Percentiles rank a stretch among this genome's conserved stretches.
Conservation (phyloP, 495 filamentous ascomycete species). For the Penicillium herquei region DNA sequence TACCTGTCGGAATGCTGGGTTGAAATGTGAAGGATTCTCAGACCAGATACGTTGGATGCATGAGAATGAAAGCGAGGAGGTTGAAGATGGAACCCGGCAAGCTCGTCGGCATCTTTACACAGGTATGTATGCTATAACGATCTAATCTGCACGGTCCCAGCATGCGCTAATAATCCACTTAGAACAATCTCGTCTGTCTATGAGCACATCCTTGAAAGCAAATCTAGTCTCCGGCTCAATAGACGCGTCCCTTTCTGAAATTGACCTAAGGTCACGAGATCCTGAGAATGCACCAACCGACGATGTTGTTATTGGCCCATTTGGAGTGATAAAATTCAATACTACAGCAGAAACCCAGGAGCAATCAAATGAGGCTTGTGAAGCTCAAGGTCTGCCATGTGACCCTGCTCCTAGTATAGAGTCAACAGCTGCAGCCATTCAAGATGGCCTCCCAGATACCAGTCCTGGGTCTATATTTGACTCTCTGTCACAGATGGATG, state of each 20-base stretch:
- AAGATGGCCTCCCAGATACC: slow-evolving; percentile 8
- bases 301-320: slow-evolving; percentile 35
- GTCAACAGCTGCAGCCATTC: background rate
- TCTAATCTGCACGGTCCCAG: background rate
- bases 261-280: slow-evolving; percentile 27
- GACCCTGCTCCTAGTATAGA: background rate
- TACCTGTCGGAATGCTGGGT: slow-evolving; percentile 26
- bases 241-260: slow-evolving; percentile 32
- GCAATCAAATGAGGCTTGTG: background rate
- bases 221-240: slow-evolving; percentile 31
- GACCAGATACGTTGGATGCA: slow-evolving; percentile 34
- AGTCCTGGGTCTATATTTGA: slow-evolving; percentile 23
- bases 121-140: slow-evolving; percentile 12
- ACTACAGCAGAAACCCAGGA: background rate
- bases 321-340: slow-evolving; percentile 29
- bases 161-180: slow-evolving; percentile 1
- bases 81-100: slow-evolving; percentile 17
- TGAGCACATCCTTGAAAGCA: slow-evolving; percentile 26
- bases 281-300: slow-evolving; percentile 13
- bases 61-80: slow-evolving; percentile 5
- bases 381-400: background rate
- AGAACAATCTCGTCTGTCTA: slow-evolving; percentile 32
- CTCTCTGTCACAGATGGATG: slow-evolving; percentile 29
- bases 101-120: slow-evolving; percentile 35
- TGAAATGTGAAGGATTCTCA: slow-evolving; percentile 33